Base-by-base conservation (phyloP, 2,329 filamentous ascomycete genomes). In the Magnaporthales sp. region DNA sequence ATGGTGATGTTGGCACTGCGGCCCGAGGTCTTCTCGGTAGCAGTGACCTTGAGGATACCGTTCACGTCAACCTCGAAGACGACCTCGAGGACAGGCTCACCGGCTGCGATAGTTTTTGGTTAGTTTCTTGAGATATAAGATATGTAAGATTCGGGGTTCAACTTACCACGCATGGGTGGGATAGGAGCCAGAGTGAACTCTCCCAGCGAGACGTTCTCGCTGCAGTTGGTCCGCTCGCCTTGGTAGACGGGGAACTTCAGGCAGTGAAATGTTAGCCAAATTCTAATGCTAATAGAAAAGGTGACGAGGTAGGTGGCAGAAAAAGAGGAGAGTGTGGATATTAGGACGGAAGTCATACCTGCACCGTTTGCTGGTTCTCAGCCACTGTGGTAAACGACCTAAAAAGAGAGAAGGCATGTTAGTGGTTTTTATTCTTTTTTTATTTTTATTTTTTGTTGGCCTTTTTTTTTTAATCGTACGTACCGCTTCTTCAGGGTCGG, bases 1-100 rank as follows among this genome's bases (percentile, higher is more conserved):
- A 99, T 99, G 79, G 95, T 99, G 81, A 99, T 99, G 89, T 99
- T 99, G 82, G 95, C 95, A 77, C 87, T 95, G 80, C 95, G 93
- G 76, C 95, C 95, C 38, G 95, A 97, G 74, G 92, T 94, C 89
- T 99, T 99, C 88, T 99, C 95, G 63, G 94, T 97, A 73, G 95
- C 95, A 70, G 94, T 98, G 76, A 98, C 95, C 89, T 99, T 99
- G 72, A 99, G 90, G 80, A 97, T 97, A 90, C 95, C 95, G 86
- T 99, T 99, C 87, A 97, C 64, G 74, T 99, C 95, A 77, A 99
- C 95, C 85, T 99, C 95, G 83, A 99, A 98, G 80, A 98, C 93
- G 74, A 94, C 91, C 84, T 99, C 95, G 62, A 99, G 91, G 72
- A 96, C 93, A 73, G 95, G 91, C 79, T 99, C 95, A 79, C 95